phyloP scores from a whole-genome alignment of 129 eudicot genomes.

The Saposhnikovia divaricata region DNA sequence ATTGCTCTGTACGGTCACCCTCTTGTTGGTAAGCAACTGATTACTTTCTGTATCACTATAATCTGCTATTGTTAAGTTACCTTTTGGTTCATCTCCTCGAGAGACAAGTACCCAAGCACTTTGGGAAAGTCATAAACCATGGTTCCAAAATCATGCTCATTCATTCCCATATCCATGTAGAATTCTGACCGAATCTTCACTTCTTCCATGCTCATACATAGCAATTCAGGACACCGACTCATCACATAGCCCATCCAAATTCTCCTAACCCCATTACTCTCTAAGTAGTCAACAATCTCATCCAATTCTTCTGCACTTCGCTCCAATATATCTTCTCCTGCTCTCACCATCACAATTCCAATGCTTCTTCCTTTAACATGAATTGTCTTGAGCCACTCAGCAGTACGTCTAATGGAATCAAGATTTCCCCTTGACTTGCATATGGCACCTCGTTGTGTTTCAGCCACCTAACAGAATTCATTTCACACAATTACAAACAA shows the following conservation, averaged over 20 bases:
- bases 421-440: constrained; percentile 66
- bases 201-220: constrained; percentile 68
- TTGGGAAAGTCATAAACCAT: no score
- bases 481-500: not conserved
- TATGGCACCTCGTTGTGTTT: constrained; percentile 76
- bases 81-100: constrained; percentile 89
- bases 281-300: constrained; percentile 57
- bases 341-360: constrained; percentile 60
- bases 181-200: no score
- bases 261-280: constrained; percentile 64
- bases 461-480: constrained; percentile 59
- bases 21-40: constrained; percentile 62
- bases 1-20: constrained; percentile 62
- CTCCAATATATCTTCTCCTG: constrained; percentile 47
- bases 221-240: constrained; percentile 68
- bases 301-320: constrained; percentile 57
- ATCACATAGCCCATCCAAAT: constrained; percentile 86
- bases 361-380: constrained; percentile 75
- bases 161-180: no score
- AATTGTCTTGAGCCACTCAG: constrained; percentile 77
- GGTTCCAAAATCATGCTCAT: no score
- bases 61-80: constrained; percentile 29
- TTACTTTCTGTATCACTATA: constrained; percentile 66
- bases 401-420: constrained; percentile 35
- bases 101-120: no score